phyloP scores from a whole-genome alignment of 2,329 filamentous ascomycete genomes.

The Pseudocercospora macadamiae region DNA sequence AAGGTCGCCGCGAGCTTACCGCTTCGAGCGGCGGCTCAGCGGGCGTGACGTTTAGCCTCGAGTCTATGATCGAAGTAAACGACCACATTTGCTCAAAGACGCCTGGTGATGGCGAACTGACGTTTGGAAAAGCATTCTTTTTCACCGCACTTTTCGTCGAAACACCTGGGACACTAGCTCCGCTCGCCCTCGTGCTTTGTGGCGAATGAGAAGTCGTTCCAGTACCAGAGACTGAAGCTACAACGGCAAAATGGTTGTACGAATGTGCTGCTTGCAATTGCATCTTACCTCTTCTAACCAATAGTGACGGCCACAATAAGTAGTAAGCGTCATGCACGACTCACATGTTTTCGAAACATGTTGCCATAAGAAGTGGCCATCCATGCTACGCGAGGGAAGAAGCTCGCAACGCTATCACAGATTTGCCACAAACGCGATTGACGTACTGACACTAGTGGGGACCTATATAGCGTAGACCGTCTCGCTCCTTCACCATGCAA shows the following conservation, averaged over 20 bases:
- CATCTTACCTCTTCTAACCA: slow-evolving; percentile 8
- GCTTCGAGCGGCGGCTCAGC: background rate
- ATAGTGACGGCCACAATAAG: slow-evolving; percentile 19
- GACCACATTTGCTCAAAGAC: background rate
- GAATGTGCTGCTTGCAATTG: background rate
- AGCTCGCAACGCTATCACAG: background rate
- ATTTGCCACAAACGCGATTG: background rate
- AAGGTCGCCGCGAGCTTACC: slow-evolving; percentile 3
- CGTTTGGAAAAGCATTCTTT: background rate
- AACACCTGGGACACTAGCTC: background rate
- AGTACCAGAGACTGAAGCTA: background rate
- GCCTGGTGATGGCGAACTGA: slow-evolving; percentile 5
- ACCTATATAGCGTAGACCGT: slow-evolving; percentile 4
- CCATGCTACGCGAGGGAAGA: background rate
- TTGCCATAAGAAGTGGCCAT: slow-evolving; percentile 9
- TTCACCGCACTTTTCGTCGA: background rate
- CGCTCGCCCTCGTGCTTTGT: background rate
- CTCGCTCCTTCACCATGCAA: slow-evolving; percentile 11
- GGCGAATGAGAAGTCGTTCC: background rate
- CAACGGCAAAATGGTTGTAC: slow-evolving; percentile 1
- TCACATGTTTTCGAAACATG: background rate
- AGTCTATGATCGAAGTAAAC: background rate
- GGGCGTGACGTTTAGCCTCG: background rate
- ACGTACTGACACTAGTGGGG: slow-evolving; percentile 10
- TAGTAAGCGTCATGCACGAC: slow-evolving; percentile 17